Evolutionary conservation across 2,329 filamentous ascomycete genomes (phyloP).

Genomic region (Apiospora kogelbergensis): DNA sequence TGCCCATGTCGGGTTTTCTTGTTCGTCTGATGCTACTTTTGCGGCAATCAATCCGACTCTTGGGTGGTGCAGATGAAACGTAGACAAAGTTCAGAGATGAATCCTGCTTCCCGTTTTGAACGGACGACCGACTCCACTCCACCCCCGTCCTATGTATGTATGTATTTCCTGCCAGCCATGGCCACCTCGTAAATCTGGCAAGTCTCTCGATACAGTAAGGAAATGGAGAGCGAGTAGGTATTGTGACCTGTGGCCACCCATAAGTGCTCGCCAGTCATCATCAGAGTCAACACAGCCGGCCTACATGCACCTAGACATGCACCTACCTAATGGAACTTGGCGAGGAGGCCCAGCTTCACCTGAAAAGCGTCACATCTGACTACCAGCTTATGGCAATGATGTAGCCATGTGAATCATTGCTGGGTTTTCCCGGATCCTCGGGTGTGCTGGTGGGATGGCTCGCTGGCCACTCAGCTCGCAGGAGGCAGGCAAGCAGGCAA

Average conservation of each 20-base stretch:
- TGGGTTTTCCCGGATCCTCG: neutral
- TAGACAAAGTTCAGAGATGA: neutral
- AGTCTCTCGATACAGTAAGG: neutral
- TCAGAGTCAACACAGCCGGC: neutral
- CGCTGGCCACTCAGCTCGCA: neutral
- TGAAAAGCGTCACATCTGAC: slow-evolving; percentile 1
- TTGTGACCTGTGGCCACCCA: neutral
- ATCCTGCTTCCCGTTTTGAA: neutral
- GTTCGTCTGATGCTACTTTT: slow-evolving; percentile 3
- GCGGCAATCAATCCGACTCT: neutral
- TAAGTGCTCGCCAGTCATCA: neutral
- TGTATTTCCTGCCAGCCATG: neutral
- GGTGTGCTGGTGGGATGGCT: neutral
- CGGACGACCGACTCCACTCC: neutral
- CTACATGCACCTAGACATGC: neutral
- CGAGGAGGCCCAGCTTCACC: neutral
- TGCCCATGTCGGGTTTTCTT: neutral
- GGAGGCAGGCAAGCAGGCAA: neutral
- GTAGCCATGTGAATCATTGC: slow-evolving; percentile 5
- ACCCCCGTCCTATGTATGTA: neutral
- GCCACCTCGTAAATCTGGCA: neutral
- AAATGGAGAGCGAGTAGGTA: neutral
- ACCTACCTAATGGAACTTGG: neutral
- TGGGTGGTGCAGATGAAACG: slow-evolving; percentile 1
- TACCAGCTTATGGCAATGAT: neutral